Percentiles rank a stretch among this genome's conserved stretches.
phyloP scores from a whole-genome alignment of 768 basidiomycete genomes.

The Lentinula sp. region DNA sequence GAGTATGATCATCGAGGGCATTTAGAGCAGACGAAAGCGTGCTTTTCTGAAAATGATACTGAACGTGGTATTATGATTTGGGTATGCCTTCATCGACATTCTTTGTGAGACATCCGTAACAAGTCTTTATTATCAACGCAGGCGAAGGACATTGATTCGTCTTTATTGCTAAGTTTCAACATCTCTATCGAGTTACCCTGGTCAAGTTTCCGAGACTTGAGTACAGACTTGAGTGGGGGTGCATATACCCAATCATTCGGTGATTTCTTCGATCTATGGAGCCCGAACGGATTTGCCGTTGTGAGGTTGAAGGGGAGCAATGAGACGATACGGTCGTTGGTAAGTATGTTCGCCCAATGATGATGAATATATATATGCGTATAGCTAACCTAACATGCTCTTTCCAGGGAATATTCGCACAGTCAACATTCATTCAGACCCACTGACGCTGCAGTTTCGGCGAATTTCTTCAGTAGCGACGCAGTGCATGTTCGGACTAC shows the following conservation, averaged over 20 bases:
- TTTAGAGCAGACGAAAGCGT: slow-evolving; percentile 2
- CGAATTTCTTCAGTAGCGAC: neutral
- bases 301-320: neutral
- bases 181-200: neutral
- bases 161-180: neutral
- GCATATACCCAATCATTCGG: neutral
- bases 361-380: no score
- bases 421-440: neutral
- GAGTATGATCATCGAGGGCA: neutral
- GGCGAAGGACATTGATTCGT: neutral
- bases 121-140: neutral
- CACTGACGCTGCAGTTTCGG: neutral
- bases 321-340: neutral
- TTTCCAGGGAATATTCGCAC: neutral
- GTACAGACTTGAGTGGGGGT: slow-evolving; percentile 2
- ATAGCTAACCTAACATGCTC: neutral
- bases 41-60: neutral
- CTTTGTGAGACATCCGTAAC: neutral
- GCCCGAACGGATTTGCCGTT: neutral
- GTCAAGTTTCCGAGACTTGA: neutral
- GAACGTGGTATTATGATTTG: neutral
- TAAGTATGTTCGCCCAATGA: neutral
- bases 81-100: neutral
- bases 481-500: neutral
- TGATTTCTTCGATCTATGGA: neutral